Evolutionary conservation across 2,329 filamentous ascomycete genomes (phyloP).

Genomic region (Salinomyces thailandicus): DNA sequence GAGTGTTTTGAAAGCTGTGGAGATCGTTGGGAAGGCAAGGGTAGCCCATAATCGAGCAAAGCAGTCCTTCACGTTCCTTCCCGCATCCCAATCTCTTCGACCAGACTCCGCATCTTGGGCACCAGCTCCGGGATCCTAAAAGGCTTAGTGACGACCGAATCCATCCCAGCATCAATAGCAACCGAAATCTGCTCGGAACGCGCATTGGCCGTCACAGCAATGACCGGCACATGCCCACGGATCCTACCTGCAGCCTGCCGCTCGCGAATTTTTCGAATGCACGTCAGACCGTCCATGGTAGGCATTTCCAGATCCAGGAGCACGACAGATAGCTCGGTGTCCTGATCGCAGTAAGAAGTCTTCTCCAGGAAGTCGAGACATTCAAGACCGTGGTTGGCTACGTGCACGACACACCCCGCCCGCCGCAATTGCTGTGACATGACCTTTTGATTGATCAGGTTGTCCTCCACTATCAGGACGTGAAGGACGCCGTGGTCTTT

Average conservation of each 20-base stretch:
- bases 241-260: slow-evolving; percentile 30
- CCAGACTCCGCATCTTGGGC: slow-evolving; percentile 22
- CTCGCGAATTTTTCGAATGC: slow-evolving; percentile 21
- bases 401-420: slow-evolving; percentile 20
- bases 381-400: slow-evolving; percentile 25
- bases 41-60: no score
- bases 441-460: slow-evolving; percentile 26
- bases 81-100: neutral
- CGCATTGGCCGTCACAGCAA: slow-evolving; percentile 27
- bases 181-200: slow-evolving; percentile 23
- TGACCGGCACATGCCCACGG: slow-evolving; percentile 19
- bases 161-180: slow-evolving; percentile 25
- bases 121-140: slow-evolving; percentile 26
- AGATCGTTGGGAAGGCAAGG: neutral
- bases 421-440: slow-evolving; percentile 18
- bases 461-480: slow-evolving; percentile 25
- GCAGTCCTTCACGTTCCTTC: no score
- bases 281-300: slow-evolving; percentile 24
- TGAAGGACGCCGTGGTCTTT: slow-evolving; percentile 13
- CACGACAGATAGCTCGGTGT: slow-evolving; percentile 18
- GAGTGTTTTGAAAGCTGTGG: neutral
- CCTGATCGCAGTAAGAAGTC: slow-evolving; percentile 13
- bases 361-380: slow-evolving; percentile 21
- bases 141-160: slow-evolving; percentile 27
- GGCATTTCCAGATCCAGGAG: slow-evolving; percentile 28